Evolutionary conservation across 179 eudicot species (phyloP).

Genomic region (Silene vulgaris): DNA sequence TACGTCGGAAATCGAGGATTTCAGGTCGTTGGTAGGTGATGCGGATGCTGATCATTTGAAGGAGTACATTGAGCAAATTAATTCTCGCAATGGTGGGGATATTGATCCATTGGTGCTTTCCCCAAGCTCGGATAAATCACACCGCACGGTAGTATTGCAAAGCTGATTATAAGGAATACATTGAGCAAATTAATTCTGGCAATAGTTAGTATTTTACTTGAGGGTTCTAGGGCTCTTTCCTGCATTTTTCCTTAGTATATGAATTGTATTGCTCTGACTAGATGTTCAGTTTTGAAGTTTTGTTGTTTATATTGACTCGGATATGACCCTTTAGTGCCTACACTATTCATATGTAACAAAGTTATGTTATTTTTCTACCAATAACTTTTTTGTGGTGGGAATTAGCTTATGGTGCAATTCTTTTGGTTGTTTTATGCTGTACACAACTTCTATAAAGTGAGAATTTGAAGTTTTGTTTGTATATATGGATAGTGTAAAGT

Average conservation of each 20-base stretch:
- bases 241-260: not conserved
- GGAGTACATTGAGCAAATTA: constrained; percentile 49
- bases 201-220: not conserved
- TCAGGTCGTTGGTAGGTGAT: constrained; percentile 71
- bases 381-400: not conserved
- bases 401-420: too few species aligned
- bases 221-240: constrained; percentile 4
- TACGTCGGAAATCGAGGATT: constrained; percentile 59
- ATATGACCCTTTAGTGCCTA: not conserved
- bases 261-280: not conserved
- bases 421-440: too few species aligned
- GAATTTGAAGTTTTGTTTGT: too few species aligned
- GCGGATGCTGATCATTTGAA: constrained; percentile 58
- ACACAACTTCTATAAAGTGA: too few species aligned
- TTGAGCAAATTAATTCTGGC: too few species aligned
- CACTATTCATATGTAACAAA: not conserved
- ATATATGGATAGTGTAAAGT: not conserved
- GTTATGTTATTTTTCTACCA: not conserved
- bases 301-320: not conserved
- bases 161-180: not conserved
- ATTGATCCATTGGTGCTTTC: constrained; percentile 57
- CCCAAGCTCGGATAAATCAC: constrained; percentile 78
- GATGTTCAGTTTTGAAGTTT: not conserved
- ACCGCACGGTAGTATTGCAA: constrained; percentile 58
- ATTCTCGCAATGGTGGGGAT: constrained; percentile 40